Percentiles rank a stretch among this genome's conserved stretches.
Evolutionary conservation across 2,329 filamentous ascomycete species (phyloP).

Genomic region (Neonectria coccinea): DNA sequence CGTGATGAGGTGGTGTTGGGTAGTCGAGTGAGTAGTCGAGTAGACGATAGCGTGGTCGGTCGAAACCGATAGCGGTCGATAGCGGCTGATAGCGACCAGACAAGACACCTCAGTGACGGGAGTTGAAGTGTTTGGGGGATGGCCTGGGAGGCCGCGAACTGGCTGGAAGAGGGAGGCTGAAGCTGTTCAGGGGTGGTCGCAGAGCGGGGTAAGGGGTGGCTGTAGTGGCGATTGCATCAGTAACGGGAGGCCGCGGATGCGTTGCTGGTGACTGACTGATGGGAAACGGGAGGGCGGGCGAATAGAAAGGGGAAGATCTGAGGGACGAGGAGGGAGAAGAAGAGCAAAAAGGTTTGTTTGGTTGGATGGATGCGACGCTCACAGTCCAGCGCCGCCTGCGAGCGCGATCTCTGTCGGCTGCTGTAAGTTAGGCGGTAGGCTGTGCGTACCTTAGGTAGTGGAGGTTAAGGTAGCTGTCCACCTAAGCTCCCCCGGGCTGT

Average conservation of each 20-base stretch:
- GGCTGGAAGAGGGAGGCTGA: conserved; percentile 25
- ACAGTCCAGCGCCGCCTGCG: conserved; percentile 8
- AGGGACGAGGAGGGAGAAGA: background rate
- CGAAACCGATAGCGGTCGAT: background rate
- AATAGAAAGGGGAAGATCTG: conserved; percentile 13
- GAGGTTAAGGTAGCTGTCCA: conserved; percentile 10
- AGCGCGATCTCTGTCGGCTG: background rate
- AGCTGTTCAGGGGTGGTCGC: conserved; percentile 34
- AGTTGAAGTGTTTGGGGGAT: conserved; percentile 16
- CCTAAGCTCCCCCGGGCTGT: conserved; percentile 17
- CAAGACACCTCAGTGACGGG: background rate
- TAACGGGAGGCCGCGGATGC: background rate
- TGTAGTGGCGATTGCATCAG: conserved; percentile 41
- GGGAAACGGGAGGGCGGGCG: conserved; percentile 6
- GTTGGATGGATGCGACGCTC: conserved; percentile 4
- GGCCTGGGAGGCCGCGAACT: conserved; percentile 17
- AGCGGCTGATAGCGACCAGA: conserved; percentile 11
- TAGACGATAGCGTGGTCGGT: background rate
- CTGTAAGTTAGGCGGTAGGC: background rate
- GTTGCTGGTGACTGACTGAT: conserved; percentile 4
- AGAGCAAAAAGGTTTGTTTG: background rate
- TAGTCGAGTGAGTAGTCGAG: background rate
- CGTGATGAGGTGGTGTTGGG: conserved; percentile 1
- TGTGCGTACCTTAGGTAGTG: background rate
- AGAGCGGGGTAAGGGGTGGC: conserved; percentile 45